Conservation (phyloP, 1,139 yeast species). For the Debaryomyces robertsiae region DNA sequence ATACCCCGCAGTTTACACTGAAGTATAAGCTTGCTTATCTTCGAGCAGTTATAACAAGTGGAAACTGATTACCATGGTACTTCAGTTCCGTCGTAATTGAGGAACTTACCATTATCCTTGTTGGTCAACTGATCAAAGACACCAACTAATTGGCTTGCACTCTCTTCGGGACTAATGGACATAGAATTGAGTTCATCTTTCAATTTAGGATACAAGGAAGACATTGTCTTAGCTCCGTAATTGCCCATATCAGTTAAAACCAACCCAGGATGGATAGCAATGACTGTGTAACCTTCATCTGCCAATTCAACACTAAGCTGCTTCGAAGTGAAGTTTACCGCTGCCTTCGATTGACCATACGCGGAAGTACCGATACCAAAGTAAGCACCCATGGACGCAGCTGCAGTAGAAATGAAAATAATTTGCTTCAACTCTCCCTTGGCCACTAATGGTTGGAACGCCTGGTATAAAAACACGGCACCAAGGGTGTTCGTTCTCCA, state of each 20-base stretch:
- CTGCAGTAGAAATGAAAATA: constrained; percentile 26
- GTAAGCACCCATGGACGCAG: constrained; percentile 23
- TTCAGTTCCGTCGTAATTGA: constrained; percentile 15
- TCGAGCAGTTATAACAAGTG: no score
- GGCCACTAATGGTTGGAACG: constrained; percentile 26
- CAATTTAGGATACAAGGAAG: background rate
- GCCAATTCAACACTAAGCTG: constrained; percentile 24
- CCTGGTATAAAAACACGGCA: constrained; percentile 29
- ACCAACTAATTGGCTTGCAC: constrained; percentile 9
- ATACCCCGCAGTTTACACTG: no score
- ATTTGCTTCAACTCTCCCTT: constrained; percentile 24
- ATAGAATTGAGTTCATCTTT: background rate
- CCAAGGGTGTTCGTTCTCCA: constrained; percentile 33
- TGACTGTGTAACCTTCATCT: constrained; percentile 25
- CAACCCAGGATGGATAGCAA: constrained; percentile 39
- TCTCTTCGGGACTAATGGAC: constrained; percentile 14
- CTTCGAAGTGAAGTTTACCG: constrained; percentile 25
- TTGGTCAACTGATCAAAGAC: constrained; percentile 11
- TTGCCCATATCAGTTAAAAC: constrained; percentile 29
- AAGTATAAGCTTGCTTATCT: no score
- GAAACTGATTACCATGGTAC: constrained; percentile 12
- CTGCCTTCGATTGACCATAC: constrained; percentile 34
- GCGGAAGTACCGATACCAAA: constrained; percentile 21
- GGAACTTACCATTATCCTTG: constrained; percentile 15
- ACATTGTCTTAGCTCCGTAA: background rate